Conservation (phyloP, 2,329 filamentous ascomycete species). For the Tricladium varicosporioides region DNA sequence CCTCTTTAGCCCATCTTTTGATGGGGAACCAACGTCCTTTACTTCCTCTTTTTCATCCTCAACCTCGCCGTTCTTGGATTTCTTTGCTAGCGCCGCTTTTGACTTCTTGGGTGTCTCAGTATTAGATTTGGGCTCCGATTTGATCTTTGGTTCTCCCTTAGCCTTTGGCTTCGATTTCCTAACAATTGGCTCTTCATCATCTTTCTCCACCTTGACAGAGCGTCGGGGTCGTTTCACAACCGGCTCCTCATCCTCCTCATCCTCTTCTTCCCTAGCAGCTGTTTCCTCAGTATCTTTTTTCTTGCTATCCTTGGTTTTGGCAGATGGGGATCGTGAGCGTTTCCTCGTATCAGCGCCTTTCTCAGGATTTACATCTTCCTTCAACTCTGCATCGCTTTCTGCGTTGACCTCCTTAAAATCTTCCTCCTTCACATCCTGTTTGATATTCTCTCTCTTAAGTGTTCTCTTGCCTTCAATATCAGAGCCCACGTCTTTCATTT, state of each 20-base stretch:
- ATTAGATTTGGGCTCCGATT: conserved; percentile 36
- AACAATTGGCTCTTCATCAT: conserved; percentile 27
- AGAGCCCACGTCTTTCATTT: conserved; percentile 27
- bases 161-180: conserved; percentile 44
- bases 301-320: conserved; percentile 27
- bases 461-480: conserved; percentile 24
- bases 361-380: conserved; percentile 21
- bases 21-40: conserved; percentile 27
- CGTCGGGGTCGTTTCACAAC: conserved; percentile 54
- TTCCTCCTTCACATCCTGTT: too few relatives aligned
- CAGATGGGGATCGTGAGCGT: conserved; percentile 26
- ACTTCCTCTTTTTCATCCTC: conserved; percentile 44
- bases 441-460: conserved; percentile 32
- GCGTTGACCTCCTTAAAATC: too few relatives aligned
- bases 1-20: conserved; percentile 24
- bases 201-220: conserved; percentile 34
- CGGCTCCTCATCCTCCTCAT: conserved; percentile 57
- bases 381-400: conserved; percentile 19
- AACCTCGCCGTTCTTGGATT: conserved; percentile 16
- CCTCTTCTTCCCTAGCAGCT: conserved; percentile 27
- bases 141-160: too few relatives aligned
- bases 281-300: conserved; percentile 31
- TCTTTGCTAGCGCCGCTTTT: conserved; percentile 16
- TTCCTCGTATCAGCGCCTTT: conserved; percentile 23
- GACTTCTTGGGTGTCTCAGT: conserved; percentile 13